Base-by-base conservation (phyloP, 768 basidiomycete species). In the Pseudohyphozyma bogoriensis region DNA sequence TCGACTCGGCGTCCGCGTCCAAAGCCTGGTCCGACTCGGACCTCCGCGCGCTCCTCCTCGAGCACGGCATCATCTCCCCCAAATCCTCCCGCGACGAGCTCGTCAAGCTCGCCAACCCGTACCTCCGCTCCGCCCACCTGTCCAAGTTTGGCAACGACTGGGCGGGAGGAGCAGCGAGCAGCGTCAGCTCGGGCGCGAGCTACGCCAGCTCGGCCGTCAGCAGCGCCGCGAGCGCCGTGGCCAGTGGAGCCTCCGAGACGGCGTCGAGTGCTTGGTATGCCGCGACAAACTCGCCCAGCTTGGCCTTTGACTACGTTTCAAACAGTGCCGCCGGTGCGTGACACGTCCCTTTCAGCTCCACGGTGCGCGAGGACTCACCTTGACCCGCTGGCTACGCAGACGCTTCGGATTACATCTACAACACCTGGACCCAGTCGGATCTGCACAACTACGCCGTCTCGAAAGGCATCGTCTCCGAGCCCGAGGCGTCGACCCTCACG, bases 41-140 rank as follows among this genome's bases (percentile, higher is more conserved):
- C 32, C 78, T 95, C 26, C 82, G 91, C 69, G 78, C 86, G 64
- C 93, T 85, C 75, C 78, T 97, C 15, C 80, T 95, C 56, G 81
- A 87, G 69, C 85, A 93, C 66, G 91, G 91, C 44, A 78, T 93
- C 61, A 82, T 97, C 52, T 81, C 84, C 9, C 91, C 92, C 18
- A 79, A 80, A 32, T 85, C 86, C 3, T 83, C 83, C 3, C 78
- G 80, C 57, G 92, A 95, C 70, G 81, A 89, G 69, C 82, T 96
- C 26, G 77, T 86, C 26, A 75, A 85, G 20, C 78, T 87, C 42
- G 90, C 87, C 31, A 86, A 86, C 76, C n/a, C n/a, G n/a, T n/a
- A n/a, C n/a, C n/a, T n/a, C n/a, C n/a, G n/a, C n/a, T n/a, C n/a
- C n/a, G n/a, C n/a, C n/a, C n/a, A n/a, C n/a, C n/a, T n/a, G n/a